Base-by-base conservation (phyloP, 2,329 filamentous ascomycete genomes). In the Apiospora pterosperma region DNA sequence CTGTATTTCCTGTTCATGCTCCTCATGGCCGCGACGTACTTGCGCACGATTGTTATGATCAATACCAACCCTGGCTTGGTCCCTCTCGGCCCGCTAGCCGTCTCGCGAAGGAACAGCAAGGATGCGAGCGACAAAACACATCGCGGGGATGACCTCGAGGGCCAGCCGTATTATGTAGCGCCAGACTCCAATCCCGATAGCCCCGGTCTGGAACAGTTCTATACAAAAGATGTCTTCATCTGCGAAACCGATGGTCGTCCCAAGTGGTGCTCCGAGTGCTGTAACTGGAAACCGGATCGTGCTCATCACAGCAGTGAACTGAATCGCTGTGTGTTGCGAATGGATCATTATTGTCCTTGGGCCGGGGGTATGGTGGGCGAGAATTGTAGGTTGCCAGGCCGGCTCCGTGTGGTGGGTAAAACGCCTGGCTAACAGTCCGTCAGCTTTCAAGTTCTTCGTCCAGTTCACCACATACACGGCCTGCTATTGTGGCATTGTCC, bases 301-400 rank as follows among this genome's bases (percentile, higher is more conserved):
- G 86, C 91, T 2, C 93, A 97, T 75, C 95, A 98, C 77, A 96
- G 91, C 73, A 89, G 89, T 62, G 92, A 97, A 74, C 81, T 96
- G 14, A 88, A 88, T 61, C 85, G 93, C 52, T 98, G 95, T 73
- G 91, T 97, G 25, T 81, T 85, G 44, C 96, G 96, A 72, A 96
- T 97, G 91, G 95, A 98, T 68, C 95, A 98, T 74, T 96, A 94
- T 72, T 99, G 96, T 73, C 96, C 95, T 0, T 98, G 91, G 91
- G 94, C 97, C n/a, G 95, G 95, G 4, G 96, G 95, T 25, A 92
- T 97, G 69, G 89, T 99, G 11, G 91, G 89, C 0, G 94, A 97
- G 75, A 93, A 88, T 1, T 88, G 85, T 88, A 72, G 75, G 85
- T 76, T 14, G 28, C 19, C 28, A 11, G 16, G 28, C 19, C 14